A percentile compares a stretch with the other conserved stretches of the same genome.
Conservation (phyloP, 1,139 yeast species). For the Suhomyces guaymorum region DNA sequence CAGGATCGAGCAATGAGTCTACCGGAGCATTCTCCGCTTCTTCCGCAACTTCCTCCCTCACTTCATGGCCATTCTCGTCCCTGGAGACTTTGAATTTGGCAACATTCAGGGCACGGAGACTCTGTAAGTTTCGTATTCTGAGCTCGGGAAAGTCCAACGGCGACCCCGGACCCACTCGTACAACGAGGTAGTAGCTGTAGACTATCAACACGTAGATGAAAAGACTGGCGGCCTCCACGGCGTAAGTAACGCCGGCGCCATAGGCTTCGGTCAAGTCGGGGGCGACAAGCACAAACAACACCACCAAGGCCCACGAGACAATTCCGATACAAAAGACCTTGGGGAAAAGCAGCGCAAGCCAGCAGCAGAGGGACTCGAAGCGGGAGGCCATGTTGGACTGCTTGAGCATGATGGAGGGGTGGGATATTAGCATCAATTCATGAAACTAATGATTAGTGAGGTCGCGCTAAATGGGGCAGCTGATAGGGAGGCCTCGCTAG, state of each 20-base stretch:
- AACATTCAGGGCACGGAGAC: slow-evolving; percentile 10
- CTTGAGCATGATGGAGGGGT: slow-evolving; percentile 7
- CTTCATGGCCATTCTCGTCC: neutral
- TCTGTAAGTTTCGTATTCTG: slow-evolving; percentile 13
- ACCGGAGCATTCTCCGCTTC: neutral
- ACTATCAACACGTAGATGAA: slow-evolving; percentile 28
- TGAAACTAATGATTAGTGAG: neutral
- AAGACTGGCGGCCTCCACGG: slow-evolving; percentile 19
- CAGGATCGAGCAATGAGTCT: neutral
- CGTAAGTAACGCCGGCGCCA: slow-evolving; percentile 13
- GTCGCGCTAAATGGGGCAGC: neutral
- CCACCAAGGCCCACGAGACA: slow-evolving; percentile 50
- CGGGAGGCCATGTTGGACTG: slow-evolving; percentile 12
- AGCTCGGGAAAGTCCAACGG: slow-evolving; percentile 54
- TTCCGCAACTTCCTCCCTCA: no score
- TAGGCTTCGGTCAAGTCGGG: slow-evolving; percentile 9
- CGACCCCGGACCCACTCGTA: slow-evolving; percentile 63
- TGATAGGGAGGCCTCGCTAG: neutral
- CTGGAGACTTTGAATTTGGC: neutral
- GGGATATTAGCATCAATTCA: slow-evolving; percentile 5
- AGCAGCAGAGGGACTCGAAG: slow-evolving; percentile 44
- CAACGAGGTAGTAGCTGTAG: slow-evolving; percentile 55
- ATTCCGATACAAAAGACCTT: slow-evolving; percentile 52
- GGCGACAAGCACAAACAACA: slow-evolving; percentile 22
- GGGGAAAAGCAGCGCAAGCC: slow-evolving; percentile 57